Conservation (phyloP, 2,329 filamentous ascomycete genomes). For the Fusarium coffeatum region DNA sequence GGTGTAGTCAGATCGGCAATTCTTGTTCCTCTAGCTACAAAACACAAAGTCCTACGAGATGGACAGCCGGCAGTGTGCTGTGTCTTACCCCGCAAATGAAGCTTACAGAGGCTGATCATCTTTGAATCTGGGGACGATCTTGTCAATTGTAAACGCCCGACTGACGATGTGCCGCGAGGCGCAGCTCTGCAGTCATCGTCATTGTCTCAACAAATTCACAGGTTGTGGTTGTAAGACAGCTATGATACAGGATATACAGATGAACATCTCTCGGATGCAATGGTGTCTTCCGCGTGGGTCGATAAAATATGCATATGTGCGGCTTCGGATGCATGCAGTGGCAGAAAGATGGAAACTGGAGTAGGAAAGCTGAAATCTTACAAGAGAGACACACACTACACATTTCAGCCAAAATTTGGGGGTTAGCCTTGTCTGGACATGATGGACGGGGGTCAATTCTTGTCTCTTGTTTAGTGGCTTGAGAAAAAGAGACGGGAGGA, state of each 20-base stretch:
- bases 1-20: slow-evolving; percentile 12
- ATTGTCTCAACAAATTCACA: background rate
- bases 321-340: slow-evolving; percentile 12
- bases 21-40: background rate
- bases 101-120: slow-evolving; percentile 18
- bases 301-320: slow-evolving; percentile 11
- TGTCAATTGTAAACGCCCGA: slow-evolving; percentile 17
- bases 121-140: slow-evolving; percentile 25
- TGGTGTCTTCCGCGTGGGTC: slow-evolving; percentile 2
- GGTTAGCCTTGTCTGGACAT: slow-evolving; percentile 29
- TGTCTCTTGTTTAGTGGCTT: slow-evolving; percentile 13
- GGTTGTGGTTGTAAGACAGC: no score
- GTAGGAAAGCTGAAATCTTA: slow-evolving; percentile 18
- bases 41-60: background rate
- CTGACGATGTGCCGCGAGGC: slow-evolving; percentile 15
- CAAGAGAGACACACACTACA: background rate
- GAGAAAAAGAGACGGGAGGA: background rate
- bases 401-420: slow-evolving; percentile 15
- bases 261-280: slow-evolving; percentile 13
- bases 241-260: background rate
- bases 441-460: slow-evolving; percentile 17
- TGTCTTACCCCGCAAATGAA: slow-evolving; percentile 33
- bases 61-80: slow-evolving; percentile 14
- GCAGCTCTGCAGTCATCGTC: slow-evolving; percentile 8
- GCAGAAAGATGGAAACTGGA: background rate